Base-by-base conservation (phyloP, 2,329 filamentous ascomycete species). In the Cryoendolithus antarcticus region DNA sequence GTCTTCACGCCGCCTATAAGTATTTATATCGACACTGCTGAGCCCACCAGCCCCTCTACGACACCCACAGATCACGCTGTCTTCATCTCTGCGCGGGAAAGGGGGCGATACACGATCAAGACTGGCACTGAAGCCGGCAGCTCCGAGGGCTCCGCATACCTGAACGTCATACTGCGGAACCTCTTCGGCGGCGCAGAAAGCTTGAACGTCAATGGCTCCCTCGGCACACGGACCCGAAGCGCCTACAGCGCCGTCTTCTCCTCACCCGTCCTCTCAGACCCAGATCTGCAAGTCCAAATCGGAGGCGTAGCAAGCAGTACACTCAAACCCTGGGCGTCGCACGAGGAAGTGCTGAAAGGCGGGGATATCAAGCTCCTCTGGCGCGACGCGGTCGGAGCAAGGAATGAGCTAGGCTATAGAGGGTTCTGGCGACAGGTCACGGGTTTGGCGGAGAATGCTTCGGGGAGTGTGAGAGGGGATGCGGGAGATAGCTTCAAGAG, bases 61-160 rank as follows among this genome's bases (percentile, higher is more conserved):
- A 77, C 77, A 2, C 76, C 80, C 2, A 86, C 79, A 40, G 86
- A 93, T 57, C 64, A 96, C 49, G 82, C 89, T 48, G 74, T 95
- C 38, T 82, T 80, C 52, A 72, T 95, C 41, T 77, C 76, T 38
- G 82, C 83, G 15, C 71, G 73, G 44, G 89, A 98, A 62, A 80
- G 84, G 48, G 81, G 84, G 27, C 79, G 82, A 30, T 76, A 96
- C 55, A 77, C 86, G 43, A 74, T 96, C 54, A 93, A 93, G 66
- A 94, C 88, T 0, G 91, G 91, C 43, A 96, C 91, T 7, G 89
- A 96, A 57, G 72, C 94, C 33, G 91, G 91, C 46, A 93, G 93
- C 56, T 79, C 85, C 13, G 91, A 98, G 62, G 91, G 89, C 29
- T 93, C 88, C 6, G 89, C 88, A 4, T 96, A 93, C 57, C 80